Conservation (phyloP, 495 filamentous ascomycete species). For the Trichoderma gamsii region DNA sequence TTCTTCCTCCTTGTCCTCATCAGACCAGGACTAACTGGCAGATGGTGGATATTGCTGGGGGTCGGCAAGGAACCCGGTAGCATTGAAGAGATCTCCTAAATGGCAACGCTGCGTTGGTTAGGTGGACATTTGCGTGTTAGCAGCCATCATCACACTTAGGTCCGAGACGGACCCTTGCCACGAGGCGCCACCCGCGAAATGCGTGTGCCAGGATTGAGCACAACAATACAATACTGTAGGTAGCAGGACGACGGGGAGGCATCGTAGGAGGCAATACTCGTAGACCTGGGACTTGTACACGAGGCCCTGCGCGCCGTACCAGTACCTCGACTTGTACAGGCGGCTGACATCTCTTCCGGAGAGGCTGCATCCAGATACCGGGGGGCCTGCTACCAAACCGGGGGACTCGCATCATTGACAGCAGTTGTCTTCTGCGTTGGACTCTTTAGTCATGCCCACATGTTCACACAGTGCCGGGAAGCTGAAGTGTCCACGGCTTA, state of each 20-base stretch:
- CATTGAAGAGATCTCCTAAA: conserved; percentile 11
- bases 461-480: not conserved
- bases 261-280: too few species aligned
- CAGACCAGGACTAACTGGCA: not conserved
- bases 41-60: conserved; percentile 1
- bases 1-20: not conserved
- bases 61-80: not conserved
- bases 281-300: too few species aligned
- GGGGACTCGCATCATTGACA: conserved; percentile 4
- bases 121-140: not conserved
- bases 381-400: not conserved
- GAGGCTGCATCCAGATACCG: conserved; percentile 13
- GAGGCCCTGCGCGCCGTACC: too few species aligned
- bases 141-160: not conserved
- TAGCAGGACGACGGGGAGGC: not conserved
- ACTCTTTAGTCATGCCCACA: not conserved
- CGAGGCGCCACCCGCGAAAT: conserved; percentile 7
- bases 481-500: not conserved
- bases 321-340: too few species aligned
- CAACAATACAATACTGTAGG: too few species aligned
- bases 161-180: conserved; percentile 2
- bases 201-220: not conserved
- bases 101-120: not conserved
- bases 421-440: conserved; percentile 1
- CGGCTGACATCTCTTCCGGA: not conserved